Percentiles rank a stretch among this genome's conserved stretches.
Conservation (phyloP, 441 rosid genomes). For the Brassica balearica region DNA sequence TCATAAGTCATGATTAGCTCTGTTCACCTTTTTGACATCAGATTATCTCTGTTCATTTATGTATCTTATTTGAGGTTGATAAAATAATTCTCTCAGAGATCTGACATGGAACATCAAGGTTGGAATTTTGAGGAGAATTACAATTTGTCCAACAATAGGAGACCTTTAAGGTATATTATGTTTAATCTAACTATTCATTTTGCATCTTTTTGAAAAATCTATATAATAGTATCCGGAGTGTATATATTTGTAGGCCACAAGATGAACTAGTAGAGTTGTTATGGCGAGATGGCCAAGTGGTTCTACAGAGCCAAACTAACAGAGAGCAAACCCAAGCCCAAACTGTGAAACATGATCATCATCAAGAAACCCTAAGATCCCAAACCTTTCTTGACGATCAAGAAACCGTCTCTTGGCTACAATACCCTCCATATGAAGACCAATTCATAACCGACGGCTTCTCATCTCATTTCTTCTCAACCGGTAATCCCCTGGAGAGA, state of each 20-base stretch:
- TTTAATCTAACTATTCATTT: slow-evolving; percentile 6
- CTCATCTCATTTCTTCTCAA: slow-evolving; percentile 57
- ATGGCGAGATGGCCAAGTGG: slow-evolving; percentile 77
- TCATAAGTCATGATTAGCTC: slow-evolving; percentile 26
- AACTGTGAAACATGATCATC: slow-evolving; percentile 46
- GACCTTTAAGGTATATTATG: slow-evolving; percentile 45
- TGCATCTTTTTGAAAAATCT: neutral
- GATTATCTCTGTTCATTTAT: slow-evolving; percentile 7
- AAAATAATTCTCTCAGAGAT: slow-evolving; percentile 28
- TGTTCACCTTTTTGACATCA: neutral
- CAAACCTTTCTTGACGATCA: slow-evolving; percentile 48
- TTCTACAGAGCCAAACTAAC: slow-evolving; percentile 61
- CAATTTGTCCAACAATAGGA: slow-evolving; percentile 49
- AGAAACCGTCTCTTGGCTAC: slow-evolving; percentile 68
- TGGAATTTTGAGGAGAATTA: slow-evolving; percentile 65
- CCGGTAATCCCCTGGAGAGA: slow-evolving; percentile 4
- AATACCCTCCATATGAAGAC: slow-evolving; percentile 57
- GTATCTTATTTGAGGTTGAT: neutral
- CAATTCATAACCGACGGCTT: slow-evolving; percentile 62
- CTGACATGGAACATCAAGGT: slow-evolving; percentile 67
- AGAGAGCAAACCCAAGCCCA: slow-evolving; percentile 36
- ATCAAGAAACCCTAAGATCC: slow-evolving; percentile 40
- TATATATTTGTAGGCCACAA: slow-evolving; percentile 48
- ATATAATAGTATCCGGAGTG: neutral
- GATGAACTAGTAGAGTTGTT: slow-evolving; percentile 67